Evolutionary conservation across 352 stramenopile genomes (phyloP).

Genomic region (Globisporangium okanoganense): DNA sequence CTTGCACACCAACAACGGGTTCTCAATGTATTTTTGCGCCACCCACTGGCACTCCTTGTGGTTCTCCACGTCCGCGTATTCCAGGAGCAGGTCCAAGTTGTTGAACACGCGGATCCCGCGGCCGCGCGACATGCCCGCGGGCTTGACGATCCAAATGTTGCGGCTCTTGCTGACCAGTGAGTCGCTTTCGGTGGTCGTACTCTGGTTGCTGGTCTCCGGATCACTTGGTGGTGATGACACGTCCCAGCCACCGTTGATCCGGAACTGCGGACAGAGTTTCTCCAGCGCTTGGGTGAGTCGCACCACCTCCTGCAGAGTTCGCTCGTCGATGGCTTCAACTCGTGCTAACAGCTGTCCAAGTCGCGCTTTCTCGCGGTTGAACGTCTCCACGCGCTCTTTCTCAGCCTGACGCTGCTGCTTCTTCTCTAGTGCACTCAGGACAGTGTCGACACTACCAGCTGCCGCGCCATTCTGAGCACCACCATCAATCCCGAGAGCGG

Average conservation of each 20-base stretch:
- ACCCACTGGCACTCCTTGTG: slow-evolving; percentile 84
- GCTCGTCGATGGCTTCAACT: slow-evolving; percentile 28
- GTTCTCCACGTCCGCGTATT: slow-evolving; percentile 85
- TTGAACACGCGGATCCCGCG: slow-evolving; percentile 89
- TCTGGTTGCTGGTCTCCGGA: slow-evolving; percentile 3
- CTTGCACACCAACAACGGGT: slow-evolving; percentile 79
- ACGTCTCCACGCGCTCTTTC: slow-evolving; percentile 34
- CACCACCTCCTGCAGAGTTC: slow-evolving; percentile 25
- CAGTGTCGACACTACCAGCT: slow-evolving; percentile 27
- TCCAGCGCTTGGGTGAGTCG: slow-evolving; percentile 28
- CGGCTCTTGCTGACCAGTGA: slow-evolving; percentile 23
- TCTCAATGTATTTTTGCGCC: slow-evolving; percentile 90
- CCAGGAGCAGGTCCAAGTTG: slow-evolving; percentile 71
- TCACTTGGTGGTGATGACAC: slow-evolving; percentile 11
- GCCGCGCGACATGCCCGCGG: slow-evolving; percentile 78
- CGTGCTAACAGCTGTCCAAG: slow-evolving; percentile 41
- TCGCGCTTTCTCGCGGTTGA: slow-evolving; percentile 53
- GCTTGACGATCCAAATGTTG: slow-evolving; percentile 95
- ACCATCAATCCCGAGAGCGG: slow-evolving; percentile 15
- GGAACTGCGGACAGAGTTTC: slow-evolving; percentile 61
- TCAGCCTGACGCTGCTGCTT: slow-evolving; percentile 36
- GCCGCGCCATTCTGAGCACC: slow-evolving; percentile 5
- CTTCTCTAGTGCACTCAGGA: slow-evolving; percentile 51
- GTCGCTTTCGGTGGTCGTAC: background rate
- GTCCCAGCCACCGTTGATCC: slow-evolving; percentile 61